A percentile compares a stretch with the other conserved stretches of the same genome.
These are phyloP conservation scores for Leucoagaricus sp. DNA, from an alignment of 1,284 basidiomycete genomes.

Conservation along the genomic window DNA sequence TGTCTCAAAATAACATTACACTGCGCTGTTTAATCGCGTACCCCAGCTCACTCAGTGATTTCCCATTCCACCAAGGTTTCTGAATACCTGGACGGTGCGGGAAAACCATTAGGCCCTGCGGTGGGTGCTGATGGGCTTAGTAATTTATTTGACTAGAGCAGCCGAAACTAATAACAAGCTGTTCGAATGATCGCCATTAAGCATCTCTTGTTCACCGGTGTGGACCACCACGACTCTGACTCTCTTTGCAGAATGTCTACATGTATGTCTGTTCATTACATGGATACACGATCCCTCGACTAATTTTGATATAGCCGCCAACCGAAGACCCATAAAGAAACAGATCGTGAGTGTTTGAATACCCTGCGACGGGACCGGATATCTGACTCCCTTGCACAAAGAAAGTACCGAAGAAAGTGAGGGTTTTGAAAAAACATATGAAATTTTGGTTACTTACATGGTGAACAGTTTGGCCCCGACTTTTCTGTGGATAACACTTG, in stretches of 20 bases:
- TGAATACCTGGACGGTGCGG: too few relatives aligned
- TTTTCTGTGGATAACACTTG: conserved; percentile 75
- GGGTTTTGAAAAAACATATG: neutral
- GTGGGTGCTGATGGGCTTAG: conserved; percentile 1
- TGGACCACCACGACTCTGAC: neutral
- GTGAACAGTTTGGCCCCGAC: conserved; percentile 62
- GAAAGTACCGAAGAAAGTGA: conserved; percentile 44
- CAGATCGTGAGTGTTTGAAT: conserved; percentile 10
- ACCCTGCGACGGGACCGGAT: neutral
- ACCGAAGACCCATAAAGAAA: conserved; percentile 2
- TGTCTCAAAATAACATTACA: too few relatives aligned
- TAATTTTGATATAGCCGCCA: neutral
- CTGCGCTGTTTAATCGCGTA: too few relatives aligned
- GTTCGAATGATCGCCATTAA: neutral
- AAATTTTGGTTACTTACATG: neutral
- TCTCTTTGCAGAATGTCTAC: conserved; percentile 2
- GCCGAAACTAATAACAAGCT: neutral
- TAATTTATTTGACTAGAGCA: conserved; percentile 4
- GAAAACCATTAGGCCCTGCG: too few relatives aligned
- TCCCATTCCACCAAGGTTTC: neutral
- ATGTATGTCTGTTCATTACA: neutral
- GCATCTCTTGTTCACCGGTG: neutral
- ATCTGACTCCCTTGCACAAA: conserved; percentile 21
- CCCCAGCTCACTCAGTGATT: too few relatives aligned
- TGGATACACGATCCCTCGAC: neutral